Evolutionary conservation across 2,329 filamentous ascomycete genomes (phyloP), one percentile per base, ranked within the genome.

Genomic region (Dendryphion nanum): DNA sequence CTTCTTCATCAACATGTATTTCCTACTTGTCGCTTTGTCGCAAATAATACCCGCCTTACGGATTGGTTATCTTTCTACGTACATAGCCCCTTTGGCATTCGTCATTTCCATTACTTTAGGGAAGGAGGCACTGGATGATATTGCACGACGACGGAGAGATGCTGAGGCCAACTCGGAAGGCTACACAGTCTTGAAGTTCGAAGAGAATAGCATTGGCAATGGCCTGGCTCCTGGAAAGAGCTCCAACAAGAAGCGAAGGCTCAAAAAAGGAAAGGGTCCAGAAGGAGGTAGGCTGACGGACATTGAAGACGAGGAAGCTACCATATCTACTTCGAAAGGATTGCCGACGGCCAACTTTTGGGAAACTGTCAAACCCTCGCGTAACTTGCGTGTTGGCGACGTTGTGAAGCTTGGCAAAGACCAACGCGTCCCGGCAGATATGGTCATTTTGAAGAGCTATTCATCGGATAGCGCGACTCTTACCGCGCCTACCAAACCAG

Each of bases 1-100:
- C 42, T 98, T 97, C 73, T 98, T 98, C 71, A 95, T 98, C 76
- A 98, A 98, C 76, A 88, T 97, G 75, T 98, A 98, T 65, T 98
- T 98, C 65, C 75, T 98, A 39, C 81, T 97, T 18, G 93, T 98
- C 34, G 94, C 93, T 5, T 69, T 97, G 34, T 97, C 91, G 24
- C 93, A 98, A 68, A 83, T 89, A 30, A 90, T 98, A 57, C 90
- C 89, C 4, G 79, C 86, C 16, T 71, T 98, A 38, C 82, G 89
- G 38, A 96, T 98, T 50, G 93, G 93, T 39, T 97, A 96, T 64
- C 78, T 98, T 44, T 87, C 87, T 19, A 97, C 93, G 2, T 98
- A 98, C 57, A 82, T 97, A 63, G 90, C 87, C 15, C 93, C 93
- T 1, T 69, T 98, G 46, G 89, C 84, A 1, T 96, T 96, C 67